Base-by-base conservation (phyloP, 2,329 filamentous ascomycete genomes). In the Lecanicillium sp. region DNA sequence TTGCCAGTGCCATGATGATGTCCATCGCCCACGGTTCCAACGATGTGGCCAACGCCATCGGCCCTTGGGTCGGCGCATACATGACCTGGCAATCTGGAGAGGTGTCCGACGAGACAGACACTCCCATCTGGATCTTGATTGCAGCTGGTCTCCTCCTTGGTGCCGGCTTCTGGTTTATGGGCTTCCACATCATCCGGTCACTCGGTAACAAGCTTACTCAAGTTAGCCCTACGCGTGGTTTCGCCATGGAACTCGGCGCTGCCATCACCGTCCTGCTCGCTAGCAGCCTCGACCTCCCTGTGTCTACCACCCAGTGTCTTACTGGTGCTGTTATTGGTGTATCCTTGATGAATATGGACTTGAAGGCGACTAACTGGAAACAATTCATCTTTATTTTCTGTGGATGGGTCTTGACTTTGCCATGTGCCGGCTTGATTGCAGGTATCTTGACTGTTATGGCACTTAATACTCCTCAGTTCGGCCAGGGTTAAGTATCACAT, bases 11-110 rank as follows among this genome's bases (percentile, higher is more conserved):
- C 29, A 60, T 62, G 46, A 58, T 62, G 46, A 58, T 63, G 53
- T 64, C 60, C 15, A 62, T 66, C 40, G 59, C 61, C 3, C 64
- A 67, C 50, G 64, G 64, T n/a, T 58, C 60, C 33, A 66, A 66
- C 47, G 62, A 66, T 42, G 60, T 65, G 4, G 57, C 61, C 29
- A 66, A 66, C 43, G 61, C 61, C 1, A 56, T 66, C 17, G 60
- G 60, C 1, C 60, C 62, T n/a, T 65, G 58, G 52, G 55, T 58
- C 1, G 56, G 58, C 2, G 50, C 54, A 1, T 67, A 66, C 46
- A 43, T 53, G 13, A 59, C 59, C 5, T 66, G 47, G 44, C 41
- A 48, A 12, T 53, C 56, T 1, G 60, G 59, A 11, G 33, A 38
- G 4, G 52, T 62, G 14, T 39, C 44, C 5, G 55, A 54, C 5